Conservation (phyloP, 768 basidiomycete genomes). For the Boletus pseudopeckii region DNA sequence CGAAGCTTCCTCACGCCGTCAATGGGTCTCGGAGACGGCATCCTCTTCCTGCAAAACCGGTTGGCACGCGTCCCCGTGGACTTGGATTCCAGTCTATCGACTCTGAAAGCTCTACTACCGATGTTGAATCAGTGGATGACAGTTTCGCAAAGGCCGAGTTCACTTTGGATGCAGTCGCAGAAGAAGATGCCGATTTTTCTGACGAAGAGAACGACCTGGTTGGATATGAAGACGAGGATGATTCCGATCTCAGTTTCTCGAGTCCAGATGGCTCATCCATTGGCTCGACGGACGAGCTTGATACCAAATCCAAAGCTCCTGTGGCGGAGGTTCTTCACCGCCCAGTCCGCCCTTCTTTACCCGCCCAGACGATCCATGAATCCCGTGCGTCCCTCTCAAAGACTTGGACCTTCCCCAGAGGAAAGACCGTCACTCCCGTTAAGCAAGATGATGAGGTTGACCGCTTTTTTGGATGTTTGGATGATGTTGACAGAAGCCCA, state of each 20-base stretch:
- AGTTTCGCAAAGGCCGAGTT: conserved; percentile 39
- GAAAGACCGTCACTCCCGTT: conserved; percentile 17
- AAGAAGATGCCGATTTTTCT: conserved; percentile 45
- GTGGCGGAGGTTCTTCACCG: conserved; percentile 12
- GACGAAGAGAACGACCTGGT: conserved; percentile 55
- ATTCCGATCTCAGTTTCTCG: conserved; percentile 47
- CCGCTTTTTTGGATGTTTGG: conserved; percentile 71
- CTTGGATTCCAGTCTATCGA: conserved; percentile 59
- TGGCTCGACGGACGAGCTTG: conserved; percentile 50
- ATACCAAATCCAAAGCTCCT: conserved; percentile 2
- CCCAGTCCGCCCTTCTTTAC: conserved; percentile 1
- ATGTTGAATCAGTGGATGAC: conserved; percentile 61
- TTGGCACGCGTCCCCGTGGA: conserved; percentile 39
- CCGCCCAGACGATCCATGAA: conserved; percentile 27
- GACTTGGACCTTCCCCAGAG: conserved; percentile 65
- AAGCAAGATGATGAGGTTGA: conserved; percentile 52
- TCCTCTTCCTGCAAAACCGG: conserved; percentile 20
- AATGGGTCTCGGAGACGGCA: conserved; percentile 14
- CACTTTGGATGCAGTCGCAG: conserved; percentile 54
- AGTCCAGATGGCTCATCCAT: conserved; percentile 49
- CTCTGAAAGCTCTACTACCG: conserved; percentile 61
- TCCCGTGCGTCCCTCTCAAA: conserved; percentile 51
- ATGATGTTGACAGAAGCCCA: conserved; percentile 52
- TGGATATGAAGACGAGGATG: conserved; percentile 70
- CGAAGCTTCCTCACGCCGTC: conserved; percentile 31